Conservation (phyloP, 2,329 filamentous ascomycete species). For the Nectriaceae sp. region DNA sequence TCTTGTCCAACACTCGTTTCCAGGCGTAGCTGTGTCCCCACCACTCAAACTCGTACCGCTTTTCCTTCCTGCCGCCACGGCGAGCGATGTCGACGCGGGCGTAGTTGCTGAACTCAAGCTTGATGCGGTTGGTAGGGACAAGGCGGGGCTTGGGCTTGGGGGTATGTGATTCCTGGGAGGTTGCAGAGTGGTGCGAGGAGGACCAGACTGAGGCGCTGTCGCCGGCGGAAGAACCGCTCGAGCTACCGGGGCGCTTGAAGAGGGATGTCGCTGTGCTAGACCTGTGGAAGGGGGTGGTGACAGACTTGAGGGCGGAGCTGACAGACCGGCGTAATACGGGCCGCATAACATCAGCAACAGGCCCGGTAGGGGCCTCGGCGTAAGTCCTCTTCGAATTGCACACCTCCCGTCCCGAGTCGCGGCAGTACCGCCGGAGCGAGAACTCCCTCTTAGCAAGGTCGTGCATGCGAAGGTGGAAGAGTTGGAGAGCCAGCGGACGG, state of each 20-base stretch:
- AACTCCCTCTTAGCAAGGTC: conserved; percentile 85
- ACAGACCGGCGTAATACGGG: conserved; percentile 49
- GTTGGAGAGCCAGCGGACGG: conserved; percentile 67
- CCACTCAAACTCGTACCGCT: conserved; percentile 89
- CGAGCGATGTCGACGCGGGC: conserved; percentile 84
- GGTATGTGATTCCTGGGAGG: conserved; percentile 21
- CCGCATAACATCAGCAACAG: conserved; percentile 36
- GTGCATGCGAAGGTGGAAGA: conserved; percentile 96
- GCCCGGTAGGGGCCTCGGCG: conserved; percentile 18
- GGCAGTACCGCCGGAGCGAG: conserved; percentile 86
- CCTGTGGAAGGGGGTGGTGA: conserved; percentile 39
- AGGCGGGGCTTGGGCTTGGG: conserved; percentile 37
- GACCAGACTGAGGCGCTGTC: conserved; percentile 29
- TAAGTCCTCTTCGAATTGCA: conserved; percentile 80
- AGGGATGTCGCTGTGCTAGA: conserved; percentile 24
- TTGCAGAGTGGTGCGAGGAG: conserved; percentile 21
- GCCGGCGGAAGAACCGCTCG: conserved; percentile 15
- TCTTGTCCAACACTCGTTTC: conserved; percentile 75
- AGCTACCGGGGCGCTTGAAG: conserved; percentile 19
- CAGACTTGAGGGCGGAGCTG: conserved; percentile 48
- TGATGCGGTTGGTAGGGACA: conserved; percentile 73
- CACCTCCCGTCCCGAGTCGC: conserved; percentile 90
- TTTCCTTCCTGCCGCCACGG: conserved; percentile 62
- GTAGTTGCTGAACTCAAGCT: conserved; percentile 97
- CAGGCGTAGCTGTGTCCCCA: conserved; percentile 87